Evolutionary conservation across 805 yeast genomes (phyloP).

Genomic region (Candida tallmaniae): DNA sequence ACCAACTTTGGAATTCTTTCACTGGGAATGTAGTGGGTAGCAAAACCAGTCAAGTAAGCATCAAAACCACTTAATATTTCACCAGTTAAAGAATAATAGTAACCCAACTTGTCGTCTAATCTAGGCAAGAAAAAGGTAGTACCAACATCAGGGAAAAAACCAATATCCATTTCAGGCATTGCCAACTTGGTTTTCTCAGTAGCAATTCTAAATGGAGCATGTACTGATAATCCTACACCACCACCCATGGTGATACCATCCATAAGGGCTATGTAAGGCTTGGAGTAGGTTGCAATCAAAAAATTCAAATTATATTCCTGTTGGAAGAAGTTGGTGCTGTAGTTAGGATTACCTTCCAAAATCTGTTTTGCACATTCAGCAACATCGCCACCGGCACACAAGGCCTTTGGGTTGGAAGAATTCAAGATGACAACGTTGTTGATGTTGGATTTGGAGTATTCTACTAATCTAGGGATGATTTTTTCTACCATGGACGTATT

Average conservation of each 20-base stretch:
- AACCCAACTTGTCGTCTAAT: constrained; percentile 77
- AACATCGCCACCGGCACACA: constrained; percentile 97
- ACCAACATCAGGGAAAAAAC: constrained; percentile 95
- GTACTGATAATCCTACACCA: constrained; percentile 89
- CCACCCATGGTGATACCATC: constrained; percentile 98
- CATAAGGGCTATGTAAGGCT: constrained; percentile 82
- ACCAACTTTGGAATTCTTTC: constrained; percentile 58
- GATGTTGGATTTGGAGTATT: constrained; percentile 65
- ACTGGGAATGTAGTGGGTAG: constrained; percentile 83
- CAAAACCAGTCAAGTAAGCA: constrained; percentile 77
- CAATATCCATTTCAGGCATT: constrained; percentile 98
- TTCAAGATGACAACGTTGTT: constrained; percentile 65
- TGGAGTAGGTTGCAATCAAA: constrained; percentile 72
- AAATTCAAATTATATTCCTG: constrained; percentile 80
- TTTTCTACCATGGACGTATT: constrained; percentile 68
- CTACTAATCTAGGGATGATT: constrained; percentile 68
- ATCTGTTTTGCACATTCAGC: constrained; percentile 69
- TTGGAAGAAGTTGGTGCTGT: constrained; percentile 65
- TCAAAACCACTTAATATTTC: constrained; percentile 73
- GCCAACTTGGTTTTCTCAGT: constrained; percentile 88
- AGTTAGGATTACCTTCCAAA: constrained; percentile 37
- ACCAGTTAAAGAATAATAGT: constrained; percentile 84
- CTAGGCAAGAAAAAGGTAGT: constrained; percentile 84
- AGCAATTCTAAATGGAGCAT: constrained; percentile 90
- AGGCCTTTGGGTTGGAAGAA: constrained; percentile 62